Evolutionary conservation across 495 filamentous ascomycete genomes (phyloP).

Genomic region (Hypoxylon fuscum): DNA sequence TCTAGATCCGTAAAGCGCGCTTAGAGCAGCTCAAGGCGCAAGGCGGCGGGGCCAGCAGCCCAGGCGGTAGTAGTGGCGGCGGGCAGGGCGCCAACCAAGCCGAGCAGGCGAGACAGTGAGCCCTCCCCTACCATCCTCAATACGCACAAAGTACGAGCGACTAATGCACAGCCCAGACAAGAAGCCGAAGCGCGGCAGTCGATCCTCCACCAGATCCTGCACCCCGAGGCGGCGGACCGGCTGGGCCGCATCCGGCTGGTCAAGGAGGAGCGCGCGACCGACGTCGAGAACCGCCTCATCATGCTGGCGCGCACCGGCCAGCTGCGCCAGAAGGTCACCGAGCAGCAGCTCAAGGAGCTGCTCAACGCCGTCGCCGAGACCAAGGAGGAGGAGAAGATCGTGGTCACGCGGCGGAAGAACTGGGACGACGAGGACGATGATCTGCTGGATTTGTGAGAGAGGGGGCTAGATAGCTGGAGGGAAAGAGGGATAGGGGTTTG

Average conservation of each 20-base stretch:
- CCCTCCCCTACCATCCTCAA: conserved; percentile 6
- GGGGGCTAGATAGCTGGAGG: no score
- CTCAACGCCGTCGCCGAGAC: conserved; percentile 83
- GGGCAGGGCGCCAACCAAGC: conserved; percentile 60
- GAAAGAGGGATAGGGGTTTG: no score
- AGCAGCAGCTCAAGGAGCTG: conserved; percentile 92
- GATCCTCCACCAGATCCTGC: conserved; percentile 90
- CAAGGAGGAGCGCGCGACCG: conserved; percentile 87
- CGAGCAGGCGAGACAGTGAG: conserved; percentile 71
- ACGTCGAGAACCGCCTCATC: conserved; percentile 92
- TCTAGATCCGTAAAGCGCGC: conserved; percentile 85
- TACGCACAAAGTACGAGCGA: no score
- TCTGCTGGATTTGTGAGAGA: conserved; percentile 65
- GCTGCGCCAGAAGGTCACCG: conserved; percentile 85
- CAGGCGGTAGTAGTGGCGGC: no score
- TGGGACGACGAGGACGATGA: conserved; percentile 90
- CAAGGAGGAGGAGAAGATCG: conserved; percentile 78
- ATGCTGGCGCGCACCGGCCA: conserved; percentile 89
- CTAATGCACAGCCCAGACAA: conserved; percentile 17
- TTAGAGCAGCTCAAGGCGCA: conserved; percentile 90
- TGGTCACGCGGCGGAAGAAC: conserved; percentile 82
- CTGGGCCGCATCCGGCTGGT: conserved; percentile 94
- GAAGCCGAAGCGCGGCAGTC: conserved; percentile 73
- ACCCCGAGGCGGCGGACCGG: conserved; percentile 91
- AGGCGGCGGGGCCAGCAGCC: conserved; percentile 54